Evolutionary conservation across 1,284 basidiomycete species (phyloP), one percentile per base, ranked within the genome.

Genomic region (Microbotryum silenes-acaulis): DNA sequence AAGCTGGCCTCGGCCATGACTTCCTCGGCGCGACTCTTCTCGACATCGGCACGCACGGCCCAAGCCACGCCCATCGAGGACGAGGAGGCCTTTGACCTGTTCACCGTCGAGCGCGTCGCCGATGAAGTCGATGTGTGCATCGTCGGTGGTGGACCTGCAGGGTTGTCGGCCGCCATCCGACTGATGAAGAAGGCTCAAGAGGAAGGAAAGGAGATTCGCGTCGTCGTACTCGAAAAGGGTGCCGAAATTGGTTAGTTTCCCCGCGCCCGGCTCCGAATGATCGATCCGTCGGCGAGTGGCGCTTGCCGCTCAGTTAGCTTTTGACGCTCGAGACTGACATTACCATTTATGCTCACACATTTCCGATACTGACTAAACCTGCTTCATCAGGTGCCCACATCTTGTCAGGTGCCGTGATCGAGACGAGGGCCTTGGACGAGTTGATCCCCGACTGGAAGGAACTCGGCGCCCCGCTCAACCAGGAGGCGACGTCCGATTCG

Each of bases 71-170:
- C 37, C 29, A 20, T 56, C 10, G 49, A 59, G 23, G 57, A 53
- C 37, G 57, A 42, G n/a, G 57, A 37, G 27, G 37, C 55, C 12
- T 31, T 42, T 7, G 55, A 62, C 44, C 20, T 48, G 33, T 27
- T 6, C 12, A 53, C 51, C 51, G 80, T 91, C 31, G 88, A 93
- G 69, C 82, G 91, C 14, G 83, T 83, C 27, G 82, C 85, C 59
- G 91, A 94, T 72, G 85, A 93, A 66, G 91, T 91, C 54, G 94
- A 98, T 72, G 92, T 97, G 44, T 92, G 92, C 75, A 97, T 98
- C 72, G 92, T 97, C 66, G 94, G 94, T 27, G 93, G 83, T 18
- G 96, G 94, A 1, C 94, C 94, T 3, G 92, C 94, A 0, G 94
- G 96, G 42, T 82, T 98, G 62, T 88, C 86, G 71, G 93, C 94